Conservation (phyloP, 768 basidiomycete genomes). For the Ramaria rubella region DNA sequence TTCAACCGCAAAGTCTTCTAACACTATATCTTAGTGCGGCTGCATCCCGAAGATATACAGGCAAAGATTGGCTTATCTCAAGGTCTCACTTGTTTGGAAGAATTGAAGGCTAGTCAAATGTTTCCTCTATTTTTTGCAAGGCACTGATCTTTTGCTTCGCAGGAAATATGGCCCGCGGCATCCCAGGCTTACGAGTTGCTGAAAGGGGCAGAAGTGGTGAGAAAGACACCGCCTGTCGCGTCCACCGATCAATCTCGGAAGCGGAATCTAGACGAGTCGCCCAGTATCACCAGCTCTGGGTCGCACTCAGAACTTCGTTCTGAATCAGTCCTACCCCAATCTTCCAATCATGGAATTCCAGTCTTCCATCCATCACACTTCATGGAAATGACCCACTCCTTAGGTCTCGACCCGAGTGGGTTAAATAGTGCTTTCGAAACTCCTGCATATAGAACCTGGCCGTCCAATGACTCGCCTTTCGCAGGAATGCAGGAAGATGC, state of each 20-base stretch:
- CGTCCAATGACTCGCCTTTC: not conserved
- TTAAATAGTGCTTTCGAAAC: not conserved
- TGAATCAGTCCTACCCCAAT: not conserved
- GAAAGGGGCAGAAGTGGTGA: not conserved
- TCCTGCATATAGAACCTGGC: not conserved
- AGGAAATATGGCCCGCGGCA: conserved; percentile 1
- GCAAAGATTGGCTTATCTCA: not conserved
- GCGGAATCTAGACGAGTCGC: not conserved
- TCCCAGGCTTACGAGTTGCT: not conserved
- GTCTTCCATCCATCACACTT: not conserved
- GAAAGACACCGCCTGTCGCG: not conserved
- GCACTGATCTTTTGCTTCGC: not conserved
- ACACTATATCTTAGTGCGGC: not conserved
- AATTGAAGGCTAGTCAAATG: not conserved
- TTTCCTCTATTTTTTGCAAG: not conserved
- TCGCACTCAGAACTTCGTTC: not conserved
- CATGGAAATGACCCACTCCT: not conserved
- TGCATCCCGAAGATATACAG: not conserved
- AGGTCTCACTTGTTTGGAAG: not conserved
- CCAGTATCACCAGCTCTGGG: not conserved
- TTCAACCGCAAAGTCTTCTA: not conserved
- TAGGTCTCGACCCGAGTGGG: conserved; percentile 5
- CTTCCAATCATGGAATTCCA: not conserved
- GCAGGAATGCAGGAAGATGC: not conserved
- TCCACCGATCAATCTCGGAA: not conserved